Evolutionary conservation across 2,329 filamentous ascomycete species (phyloP).

Genomic region (Neonectria hederae): DNA sequence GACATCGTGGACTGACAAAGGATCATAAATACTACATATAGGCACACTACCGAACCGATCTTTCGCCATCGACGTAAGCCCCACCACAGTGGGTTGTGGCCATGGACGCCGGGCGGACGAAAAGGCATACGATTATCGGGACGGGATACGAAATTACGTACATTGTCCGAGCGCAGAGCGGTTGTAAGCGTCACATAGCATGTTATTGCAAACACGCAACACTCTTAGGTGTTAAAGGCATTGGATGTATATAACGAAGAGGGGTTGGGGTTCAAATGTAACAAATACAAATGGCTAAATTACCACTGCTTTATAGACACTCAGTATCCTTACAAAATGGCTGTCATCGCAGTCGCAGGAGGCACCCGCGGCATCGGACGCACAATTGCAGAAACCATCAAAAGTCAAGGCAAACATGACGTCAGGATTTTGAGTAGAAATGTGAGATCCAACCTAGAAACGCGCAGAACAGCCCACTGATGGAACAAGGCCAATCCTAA

Average conservation of each 20-base stretch:
- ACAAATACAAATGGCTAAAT: too few relatives aligned
- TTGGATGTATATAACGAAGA: too few relatives aligned
- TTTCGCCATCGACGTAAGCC: too few relatives aligned
- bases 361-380: slow-evolving; percentile 57
- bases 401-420: slow-evolving; percentile 46
- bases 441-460: slow-evolving; percentile 28
- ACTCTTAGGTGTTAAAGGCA: too few relatives aligned
- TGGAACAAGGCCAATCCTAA: neutral
- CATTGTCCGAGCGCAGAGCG: neutral
- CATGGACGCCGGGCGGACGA: neutral
- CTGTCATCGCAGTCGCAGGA: slow-evolving; percentile 55
- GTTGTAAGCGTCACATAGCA: too few relatives aligned
- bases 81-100: neutral
- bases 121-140: neutral
- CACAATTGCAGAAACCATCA: slow-evolving; percentile 56
- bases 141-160: neutral
- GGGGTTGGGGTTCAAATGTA: too few relatives aligned
- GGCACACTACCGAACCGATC: too few relatives aligned
- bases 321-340: neutral
- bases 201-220: too few relatives aligned
- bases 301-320: neutral
- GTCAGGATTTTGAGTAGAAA: slow-evolving; percentile 55
- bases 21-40: neutral
- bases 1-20: neutral
- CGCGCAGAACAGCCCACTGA: neutral